Evolutionary conservation across 768 basidiomycete genomes (phyloP), one percentile per base, ranked within the genome.

Genomic region (Suillus ampliporus): DNA sequence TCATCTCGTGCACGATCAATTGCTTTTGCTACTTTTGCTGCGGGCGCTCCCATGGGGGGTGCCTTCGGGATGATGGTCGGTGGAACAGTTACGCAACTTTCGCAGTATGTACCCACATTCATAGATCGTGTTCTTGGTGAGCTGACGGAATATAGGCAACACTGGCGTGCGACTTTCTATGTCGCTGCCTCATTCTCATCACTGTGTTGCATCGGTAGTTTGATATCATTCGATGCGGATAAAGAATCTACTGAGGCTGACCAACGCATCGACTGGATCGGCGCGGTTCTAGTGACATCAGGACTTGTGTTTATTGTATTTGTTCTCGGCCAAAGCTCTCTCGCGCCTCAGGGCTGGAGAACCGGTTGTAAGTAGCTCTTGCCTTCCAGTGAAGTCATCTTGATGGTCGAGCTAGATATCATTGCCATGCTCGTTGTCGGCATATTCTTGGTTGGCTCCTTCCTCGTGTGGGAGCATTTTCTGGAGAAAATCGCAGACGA

Each of bases 21-120:
- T 3, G 92, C 91, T 0, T 94, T 94, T 66, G 84, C 93, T 0
- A 84, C 86, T 0, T 94, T 92, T 69, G 80, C 88, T 1, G 89
- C 90, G 0, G 93, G 93, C 26, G 90, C 88, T 1, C 91, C 93
- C 1, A 67, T 94, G 10, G 92, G 93, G 0, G 89, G 82, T 0
- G 88, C 84, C 0, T 72, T 92, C 21, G 91, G 92, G 1, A 78
- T 80, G 37, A 76, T 85, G 0, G 61, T 91, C 2, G 91, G 90
- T 19, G 90, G 89, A 31, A 75, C 87, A 1, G 72, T 90, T 28
- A 88, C 86, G 0, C 81, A 90, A 68, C 75, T 77, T n/a, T 72
- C 77, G 35, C 56, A 65, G 76, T 79, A 59, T 60, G 71, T 72
- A 15, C 41, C 17, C 26, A 21, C 14, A 26, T 48, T 31, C 19